Conservation (phyloP, 495 filamentous ascomycete genomes). For the Penicillium verhagenii region DNA sequence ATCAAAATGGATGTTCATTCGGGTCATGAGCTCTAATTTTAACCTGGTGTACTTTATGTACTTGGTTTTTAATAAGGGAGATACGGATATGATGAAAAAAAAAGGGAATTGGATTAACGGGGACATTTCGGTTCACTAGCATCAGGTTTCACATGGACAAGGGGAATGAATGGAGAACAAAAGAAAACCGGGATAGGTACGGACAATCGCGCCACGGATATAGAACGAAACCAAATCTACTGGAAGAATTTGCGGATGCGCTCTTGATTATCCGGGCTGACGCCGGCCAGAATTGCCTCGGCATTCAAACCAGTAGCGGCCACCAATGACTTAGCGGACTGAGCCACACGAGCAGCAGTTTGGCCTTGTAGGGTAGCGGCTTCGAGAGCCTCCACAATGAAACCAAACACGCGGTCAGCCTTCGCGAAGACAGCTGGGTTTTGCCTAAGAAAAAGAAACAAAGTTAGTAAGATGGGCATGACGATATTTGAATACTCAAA, state of each 20-base stretch:
- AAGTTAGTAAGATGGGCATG: conserved; percentile 20
- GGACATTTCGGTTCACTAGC: conserved; percentile 24
- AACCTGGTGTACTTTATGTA: neutral
- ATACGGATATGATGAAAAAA: neutral
- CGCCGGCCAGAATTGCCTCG: conserved; percentile 63
- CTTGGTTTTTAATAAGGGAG: neutral
- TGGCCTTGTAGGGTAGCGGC: conserved; percentile 85
- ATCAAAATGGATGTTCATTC: neutral
- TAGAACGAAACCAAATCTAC: conserved; percentile 35
- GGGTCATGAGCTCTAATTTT: neutral
- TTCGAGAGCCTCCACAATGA: conserved; percentile 83
- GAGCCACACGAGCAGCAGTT: conserved; percentile 69
- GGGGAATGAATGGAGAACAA: conserved; percentile 25
- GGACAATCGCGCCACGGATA: conserved; percentile 20
- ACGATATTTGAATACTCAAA: neutral
- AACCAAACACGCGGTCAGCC: conserved; percentile 74
- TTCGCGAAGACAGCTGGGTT: conserved; percentile 77
- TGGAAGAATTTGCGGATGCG: conserved; percentile 71
- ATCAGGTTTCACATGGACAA: conserved; percentile 27
- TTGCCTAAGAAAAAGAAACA: conserved; percentile 55
- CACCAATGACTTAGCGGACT: conserved; percentile 71
- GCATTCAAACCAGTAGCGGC: conserved; percentile 66
- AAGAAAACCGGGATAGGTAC: conserved; percentile 13
- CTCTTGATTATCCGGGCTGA: conserved; percentile 73
- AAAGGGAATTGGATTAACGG: conserved; percentile 18